Evolutionary conservation across 257 asterid genomes (phyloP).

Genomic region (Lavandula angustifolia): DNA sequence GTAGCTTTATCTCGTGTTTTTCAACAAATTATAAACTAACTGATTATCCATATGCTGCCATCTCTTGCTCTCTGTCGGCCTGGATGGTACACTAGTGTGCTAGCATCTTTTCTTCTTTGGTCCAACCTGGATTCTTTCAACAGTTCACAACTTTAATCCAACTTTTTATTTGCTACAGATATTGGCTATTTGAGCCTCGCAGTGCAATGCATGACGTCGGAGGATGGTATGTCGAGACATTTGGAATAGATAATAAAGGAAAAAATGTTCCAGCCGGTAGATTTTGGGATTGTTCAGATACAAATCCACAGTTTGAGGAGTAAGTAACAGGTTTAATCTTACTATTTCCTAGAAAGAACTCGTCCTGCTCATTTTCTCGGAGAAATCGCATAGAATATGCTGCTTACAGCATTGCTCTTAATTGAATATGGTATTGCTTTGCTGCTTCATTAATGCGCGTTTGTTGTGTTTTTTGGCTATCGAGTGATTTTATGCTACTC

Average conservation of each 20-base stretch:
- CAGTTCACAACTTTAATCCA: conserved; percentile 28
- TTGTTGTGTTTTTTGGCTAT: conserved; percentile 18
- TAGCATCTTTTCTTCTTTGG: conserved; percentile 14
- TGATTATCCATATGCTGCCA: conserved; percentile 9
- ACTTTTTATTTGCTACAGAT: conserved; percentile 50
- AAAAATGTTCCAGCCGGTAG: conserved; percentile 63
- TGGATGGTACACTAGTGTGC: conserved; percentile 21
- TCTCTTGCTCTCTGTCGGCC: conserved; percentile 9
- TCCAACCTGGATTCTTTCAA: conserved; percentile 14
- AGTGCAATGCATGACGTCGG: conserved; percentile 88
- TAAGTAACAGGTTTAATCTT: conserved; percentile 47
- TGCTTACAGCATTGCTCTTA: conserved; percentile 3
- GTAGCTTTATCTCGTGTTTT: conserved; percentile 11
- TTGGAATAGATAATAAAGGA: conserved; percentile 74
- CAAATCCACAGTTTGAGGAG: conserved; percentile 55
- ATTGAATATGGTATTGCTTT: too few species aligned
- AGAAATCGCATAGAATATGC: conserved; percentile 20
- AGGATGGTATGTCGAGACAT: conserved; percentile 97
- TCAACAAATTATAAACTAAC: conserved; percentile 17
- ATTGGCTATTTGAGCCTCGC: conserved; percentile 98
- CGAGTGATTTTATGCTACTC: conserved; percentile 24
- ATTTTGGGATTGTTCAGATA: conserved; percentile 67
- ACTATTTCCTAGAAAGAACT: conserved; percentile 10
- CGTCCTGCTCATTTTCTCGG: conserved; percentile 18
- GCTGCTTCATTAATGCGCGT: too few species aligned